Conservation (phyloP, 768 basidiomycete species). For the Cystofilobasidium bisporidii region DNA sequence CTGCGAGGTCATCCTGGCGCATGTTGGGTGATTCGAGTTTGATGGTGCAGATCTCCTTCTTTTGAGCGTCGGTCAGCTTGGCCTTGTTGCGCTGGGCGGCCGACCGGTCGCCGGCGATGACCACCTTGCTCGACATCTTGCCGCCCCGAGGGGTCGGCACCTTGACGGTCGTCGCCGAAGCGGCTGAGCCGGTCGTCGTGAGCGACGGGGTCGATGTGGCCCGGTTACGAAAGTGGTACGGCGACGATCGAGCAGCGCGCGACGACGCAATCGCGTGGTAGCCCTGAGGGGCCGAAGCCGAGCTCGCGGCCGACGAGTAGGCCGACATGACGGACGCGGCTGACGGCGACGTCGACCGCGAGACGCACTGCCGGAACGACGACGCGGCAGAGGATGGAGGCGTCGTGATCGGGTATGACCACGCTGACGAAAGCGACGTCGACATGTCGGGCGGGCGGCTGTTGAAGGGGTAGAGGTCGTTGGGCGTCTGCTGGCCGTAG, state of each 20-base stretch:
- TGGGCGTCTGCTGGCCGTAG: background rate
- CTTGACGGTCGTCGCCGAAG: background rate
- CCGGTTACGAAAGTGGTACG: constrained; percentile 1
- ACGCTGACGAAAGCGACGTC: constrained; percentile 1
- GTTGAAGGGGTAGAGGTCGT: constrained; percentile 1
- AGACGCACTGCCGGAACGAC: background rate
- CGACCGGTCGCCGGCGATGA: background rate
- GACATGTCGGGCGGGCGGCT: constrained; percentile 1
- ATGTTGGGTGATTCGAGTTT: constrained; percentile 55
- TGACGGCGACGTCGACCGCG: constrained; percentile 2
- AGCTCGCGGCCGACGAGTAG: constrained; percentile 4
- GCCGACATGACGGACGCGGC: constrained; percentile 5
- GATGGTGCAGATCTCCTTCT: constrained; percentile 63
- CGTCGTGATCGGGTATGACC: constrained; percentile 4
- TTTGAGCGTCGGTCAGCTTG: constrained; percentile 58
- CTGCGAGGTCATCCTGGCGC: constrained; percentile 76
- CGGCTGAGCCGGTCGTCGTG: background rate
- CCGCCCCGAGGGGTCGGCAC: background rate
- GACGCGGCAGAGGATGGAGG: background rate
- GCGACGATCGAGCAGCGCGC: background rate
- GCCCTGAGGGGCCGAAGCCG: constrained; percentile 1
- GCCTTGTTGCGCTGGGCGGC: constrained; percentile 25
- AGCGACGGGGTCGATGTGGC: constrained; percentile 1
- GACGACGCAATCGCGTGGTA: background rate
- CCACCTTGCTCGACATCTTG: background rate